Conservation (phyloP, 1,284 basidiomycete species). For the Mycena sp. region DNA sequence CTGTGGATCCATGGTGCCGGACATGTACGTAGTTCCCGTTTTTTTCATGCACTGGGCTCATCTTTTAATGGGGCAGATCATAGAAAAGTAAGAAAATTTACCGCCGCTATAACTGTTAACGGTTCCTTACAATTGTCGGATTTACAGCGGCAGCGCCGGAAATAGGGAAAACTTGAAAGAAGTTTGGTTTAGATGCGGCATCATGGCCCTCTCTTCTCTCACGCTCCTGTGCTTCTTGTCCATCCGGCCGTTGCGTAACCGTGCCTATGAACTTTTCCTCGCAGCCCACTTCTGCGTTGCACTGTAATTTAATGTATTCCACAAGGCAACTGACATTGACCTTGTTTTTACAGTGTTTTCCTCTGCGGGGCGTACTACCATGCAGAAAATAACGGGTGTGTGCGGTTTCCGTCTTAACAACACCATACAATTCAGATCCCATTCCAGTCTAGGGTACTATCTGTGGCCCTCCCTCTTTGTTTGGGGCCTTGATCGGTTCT, state of each 20-base stretch:
- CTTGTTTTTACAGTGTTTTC: conserved; percentile 45
- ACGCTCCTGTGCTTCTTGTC: conserved; percentile 51
- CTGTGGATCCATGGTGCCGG: conserved; percentile 60
- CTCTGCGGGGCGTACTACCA: conserved; percentile 55
- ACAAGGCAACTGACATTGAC: conserved; percentile 14
- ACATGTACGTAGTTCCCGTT: conserved; percentile 43
- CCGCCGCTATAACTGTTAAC: background rate
- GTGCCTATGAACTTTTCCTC: conserved; percentile 59
- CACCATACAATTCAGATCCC: background rate
- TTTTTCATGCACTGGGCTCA: conserved; percentile 24
- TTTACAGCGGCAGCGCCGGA: conserved; percentile 32
- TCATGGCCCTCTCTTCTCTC: conserved; percentile 49
- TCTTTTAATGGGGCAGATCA: conserved; percentile 8
- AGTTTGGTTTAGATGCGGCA: conserved; percentile 51
- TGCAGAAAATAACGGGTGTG: conserved; percentile 39
- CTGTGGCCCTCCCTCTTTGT: conserved; percentile 68
- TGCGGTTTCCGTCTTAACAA: conserved; percentile 1
- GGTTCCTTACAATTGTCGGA: background rate
- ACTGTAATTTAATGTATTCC: conserved; percentile 45
- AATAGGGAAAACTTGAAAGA: conserved; percentile 26
- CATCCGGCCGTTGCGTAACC: conserved; percentile 53
- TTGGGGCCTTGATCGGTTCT: conserved; percentile 71
- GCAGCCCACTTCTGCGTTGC: conserved; percentile 50
- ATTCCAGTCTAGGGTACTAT: conserved; percentile 45
- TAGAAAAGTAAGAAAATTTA: conserved; percentile 31